Conservation (phyloP, 2,329 filamentous ascomycete species). For the Stagonosporopsis rhizophila region DNA sequence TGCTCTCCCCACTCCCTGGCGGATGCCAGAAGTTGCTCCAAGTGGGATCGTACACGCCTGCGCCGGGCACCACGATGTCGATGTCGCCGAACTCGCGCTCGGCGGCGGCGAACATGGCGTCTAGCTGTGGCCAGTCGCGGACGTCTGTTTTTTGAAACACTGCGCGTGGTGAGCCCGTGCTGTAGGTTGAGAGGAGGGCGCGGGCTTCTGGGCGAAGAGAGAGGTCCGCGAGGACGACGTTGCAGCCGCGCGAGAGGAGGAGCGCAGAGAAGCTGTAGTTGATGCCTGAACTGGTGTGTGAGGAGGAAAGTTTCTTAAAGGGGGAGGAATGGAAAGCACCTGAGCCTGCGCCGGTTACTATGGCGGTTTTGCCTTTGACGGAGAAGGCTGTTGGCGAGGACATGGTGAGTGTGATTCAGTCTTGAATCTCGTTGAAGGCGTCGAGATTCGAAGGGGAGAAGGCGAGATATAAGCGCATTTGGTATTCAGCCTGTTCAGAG, state of each 20-base stretch:
- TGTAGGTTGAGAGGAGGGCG: constrained; percentile 33
- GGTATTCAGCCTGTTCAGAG: background rate
- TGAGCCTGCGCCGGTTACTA: constrained; percentile 57
- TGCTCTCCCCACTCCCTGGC: constrained; percentile 41
- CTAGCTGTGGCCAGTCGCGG: constrained; percentile 45
- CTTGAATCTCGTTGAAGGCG: no score
- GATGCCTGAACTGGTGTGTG: constrained; percentile 44
- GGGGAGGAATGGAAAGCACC: no score
- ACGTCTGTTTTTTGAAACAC: constrained; percentile 56
- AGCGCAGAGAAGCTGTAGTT: constrained; percentile 55
- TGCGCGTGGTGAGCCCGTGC: constrained; percentile 41
- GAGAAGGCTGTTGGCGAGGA: background rate
- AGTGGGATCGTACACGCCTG: constrained; percentile 58
- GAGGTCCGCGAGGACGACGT: constrained; percentile 58
- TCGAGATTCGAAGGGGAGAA: no score
- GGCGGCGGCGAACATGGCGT: constrained; percentile 42
- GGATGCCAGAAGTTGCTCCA: constrained; percentile 59
- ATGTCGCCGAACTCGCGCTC: constrained; percentile 42
- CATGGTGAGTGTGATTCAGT: background rate
- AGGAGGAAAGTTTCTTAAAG: no score
- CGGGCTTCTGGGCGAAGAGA: constrained; percentile 57
- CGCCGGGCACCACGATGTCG: constrained; percentile 59
- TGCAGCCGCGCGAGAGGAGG: constrained; percentile 55
- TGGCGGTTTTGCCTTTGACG: constrained; percentile 55
- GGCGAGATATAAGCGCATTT: background rate